These are phyloP conservation scores for Umbelopsis sp. DNA, from an alignment of 192 early-diverging fungal genomes.

Conservation along the genomic window DNA sequence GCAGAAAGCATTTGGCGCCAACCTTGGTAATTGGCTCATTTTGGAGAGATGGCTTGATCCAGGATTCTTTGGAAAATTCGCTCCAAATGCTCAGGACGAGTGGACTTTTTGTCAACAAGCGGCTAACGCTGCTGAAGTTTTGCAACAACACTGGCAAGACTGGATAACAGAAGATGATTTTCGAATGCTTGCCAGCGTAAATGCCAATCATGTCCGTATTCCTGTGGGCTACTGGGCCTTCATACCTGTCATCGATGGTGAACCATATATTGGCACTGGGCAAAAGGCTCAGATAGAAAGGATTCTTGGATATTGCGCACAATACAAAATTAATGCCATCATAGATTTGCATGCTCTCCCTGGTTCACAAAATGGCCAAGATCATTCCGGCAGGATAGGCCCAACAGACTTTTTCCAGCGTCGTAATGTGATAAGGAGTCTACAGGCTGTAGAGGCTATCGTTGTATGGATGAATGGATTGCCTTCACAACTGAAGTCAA, in stretches of 20 bases:
- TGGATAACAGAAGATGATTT: slow-evolving; percentile 62
- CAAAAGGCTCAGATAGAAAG: slow-evolving; percentile 36
- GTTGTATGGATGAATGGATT: slow-evolving; percentile 50
- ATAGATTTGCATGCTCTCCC: slow-evolving; percentile 61
- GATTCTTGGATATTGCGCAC: slow-evolving; percentile 33
- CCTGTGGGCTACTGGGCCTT: slow-evolving; percentile 66
- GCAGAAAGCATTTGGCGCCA: slow-evolving; percentile 53
- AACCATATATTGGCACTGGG: slow-evolving; percentile 59
- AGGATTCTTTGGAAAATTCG: slow-evolving; percentile 41
- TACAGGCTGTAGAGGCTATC: slow-evolving; percentile 25
- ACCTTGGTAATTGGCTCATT: slow-evolving; percentile 61
- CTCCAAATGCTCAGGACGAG: slow-evolving; percentile 51
- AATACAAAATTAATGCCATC: slow-evolving; percentile 51
- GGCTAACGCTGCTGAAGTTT: slow-evolving; percentile 34
- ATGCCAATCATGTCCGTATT: slow-evolving; percentile 56
- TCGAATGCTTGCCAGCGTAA: slow-evolving; percentile 46
- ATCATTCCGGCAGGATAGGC: slow-evolving; percentile 50
- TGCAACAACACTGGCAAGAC: slow-evolving; percentile 53
- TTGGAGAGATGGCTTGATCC: slow-evolving; percentile 61
- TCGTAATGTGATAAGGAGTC: slow-evolving; percentile 18
- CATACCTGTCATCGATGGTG: slow-evolving; percentile 51
- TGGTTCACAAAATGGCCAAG: slow-evolving; percentile 62
- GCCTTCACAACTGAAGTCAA: not conserved
- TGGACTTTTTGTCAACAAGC: slow-evolving; percentile 58
- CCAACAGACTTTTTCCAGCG: slow-evolving; percentile 35